These are phyloP conservation scores for Colletotrichum trifolii DNA, from an alignment of 2,329 filamentous ascomycete genomes.

Conservation along the genomic window DNA sequence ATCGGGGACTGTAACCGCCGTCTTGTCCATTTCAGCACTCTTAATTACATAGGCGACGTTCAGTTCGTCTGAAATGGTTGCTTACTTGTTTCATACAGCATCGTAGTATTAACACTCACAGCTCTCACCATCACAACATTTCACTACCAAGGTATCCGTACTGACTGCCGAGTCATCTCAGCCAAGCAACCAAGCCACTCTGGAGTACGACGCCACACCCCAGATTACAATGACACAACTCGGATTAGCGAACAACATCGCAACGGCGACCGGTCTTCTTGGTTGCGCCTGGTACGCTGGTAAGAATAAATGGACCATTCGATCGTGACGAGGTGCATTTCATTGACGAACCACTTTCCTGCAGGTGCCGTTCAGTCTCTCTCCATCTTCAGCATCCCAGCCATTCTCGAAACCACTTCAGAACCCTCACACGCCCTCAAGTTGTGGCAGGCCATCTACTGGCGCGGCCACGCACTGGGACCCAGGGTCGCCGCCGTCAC, in stretches of 20 bases:
- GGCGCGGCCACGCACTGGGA: slow-evolving; percentile 49
- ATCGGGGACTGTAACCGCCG: slow-evolving; percentile 5
- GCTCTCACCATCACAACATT: neutral
- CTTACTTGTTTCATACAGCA: too few species aligned
- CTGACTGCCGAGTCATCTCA: neutral
- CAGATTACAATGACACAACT: slow-evolving; percentile 31
- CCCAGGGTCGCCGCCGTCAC: slow-evolving; percentile 49
- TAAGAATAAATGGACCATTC: neutral
- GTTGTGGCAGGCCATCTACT: slow-evolving; percentile 52
- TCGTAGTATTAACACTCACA: neutral
- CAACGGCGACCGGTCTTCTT: slow-evolving; percentile 31
- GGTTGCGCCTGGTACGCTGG: slow-evolving; percentile 35
- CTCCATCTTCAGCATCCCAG: slow-evolving; percentile 50
- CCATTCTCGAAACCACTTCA: slow-evolving; percentile 41
- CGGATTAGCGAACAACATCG: slow-evolving; percentile 23
- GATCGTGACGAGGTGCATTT: too few species aligned
- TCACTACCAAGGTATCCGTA: neutral
- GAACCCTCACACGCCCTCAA: slow-evolving; percentile 44
- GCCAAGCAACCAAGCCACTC: neutral
- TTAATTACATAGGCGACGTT: slow-evolving; percentile 1
- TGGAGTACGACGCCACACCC: neutral
- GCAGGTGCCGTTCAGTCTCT: slow-evolving; percentile 50
- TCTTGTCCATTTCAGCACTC: neutral
- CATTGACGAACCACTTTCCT: neutral
- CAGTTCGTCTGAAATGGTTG: too few species aligned